Base-by-base conservation (phyloP, 352 stramenopile species). In the Globisporangium apiculatum region DNA sequence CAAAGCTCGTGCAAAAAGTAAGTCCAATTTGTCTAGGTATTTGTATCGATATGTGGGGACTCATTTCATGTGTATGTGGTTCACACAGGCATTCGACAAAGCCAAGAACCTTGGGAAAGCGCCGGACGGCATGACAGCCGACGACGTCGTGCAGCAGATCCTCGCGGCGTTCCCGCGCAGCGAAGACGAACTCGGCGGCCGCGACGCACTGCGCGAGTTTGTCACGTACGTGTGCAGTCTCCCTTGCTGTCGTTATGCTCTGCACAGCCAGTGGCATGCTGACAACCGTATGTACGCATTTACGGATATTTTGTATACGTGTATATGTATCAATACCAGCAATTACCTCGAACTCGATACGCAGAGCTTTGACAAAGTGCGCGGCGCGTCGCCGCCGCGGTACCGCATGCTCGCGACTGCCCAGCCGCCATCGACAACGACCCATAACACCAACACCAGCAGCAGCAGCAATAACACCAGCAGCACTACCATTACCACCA, bases 1-100 rank as follows among this genome's bases (percentile, higher is more conserved):
- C 73, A 64, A 91, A 92, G 54, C 71, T 94, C 50, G 74, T 94
- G 51, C 83, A 91, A 52, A 79, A 78, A 64, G 78, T 87, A n/a
- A 7, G 48, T 37, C 52, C 12, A 17, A 5, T 7, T 31, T 31
- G 24, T 31, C 24, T 31, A 3, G 24, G 24, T 31, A 3, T 14
- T 24, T 18, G 4, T 10, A 10, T n/a, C 45, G 36, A 6, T 12
- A 18, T 37, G 36, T 15, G 47, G 42, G n/a, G 42, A 31, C 42
- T 47, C 42, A 47, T 15, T 17, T 47, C 12, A 6, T 14, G 11
- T 14, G 12, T 3, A 45, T 14, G 41, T 5, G 4, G n/a, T 50
- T 2, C 36, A 47, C 55, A 4, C 60, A 87, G 74, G 79, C 74
- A 7, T 94, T 94, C 58, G 83, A 94, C 51, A 94, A 94, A 61